Percentiles rank a stretch among this genome's conserved stretches.
Evolutionary conservation across 306 rosid species (phyloP).

Genomic region (Trifolium dubium): DNA sequence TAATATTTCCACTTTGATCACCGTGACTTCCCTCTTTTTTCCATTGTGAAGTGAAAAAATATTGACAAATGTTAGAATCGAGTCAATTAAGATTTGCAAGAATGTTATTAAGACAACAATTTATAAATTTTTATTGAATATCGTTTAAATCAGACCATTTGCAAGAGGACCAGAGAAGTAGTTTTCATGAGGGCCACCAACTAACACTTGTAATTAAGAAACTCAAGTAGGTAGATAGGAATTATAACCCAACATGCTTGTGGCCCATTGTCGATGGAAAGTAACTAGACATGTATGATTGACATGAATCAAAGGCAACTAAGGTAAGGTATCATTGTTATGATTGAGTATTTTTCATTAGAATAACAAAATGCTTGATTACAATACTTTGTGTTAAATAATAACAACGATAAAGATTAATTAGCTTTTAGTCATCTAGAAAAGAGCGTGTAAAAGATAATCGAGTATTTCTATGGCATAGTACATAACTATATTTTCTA

Average conservation of each 20-base stretch:
- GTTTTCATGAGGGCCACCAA: conserved; percentile 69
- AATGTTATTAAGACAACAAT: too few relatives aligned
- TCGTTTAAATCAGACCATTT: too few relatives aligned
- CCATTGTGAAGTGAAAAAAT: too few relatives aligned
- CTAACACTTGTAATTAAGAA: conserved; percentile 35
- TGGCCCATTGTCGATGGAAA: conserved; percentile 61
- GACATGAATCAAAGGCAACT: conserved; percentile 54
- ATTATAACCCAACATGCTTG: conserved; percentile 63
- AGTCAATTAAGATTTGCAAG: too few relatives aligned
- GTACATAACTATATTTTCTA: neutral
- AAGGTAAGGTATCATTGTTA: conserved; percentile 49
- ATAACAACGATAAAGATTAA: conserved; percentile 43
- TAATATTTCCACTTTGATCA: too few relatives aligned
- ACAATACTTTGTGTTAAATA: conserved; percentile 47
- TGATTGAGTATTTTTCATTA: conserved; percentile 49
- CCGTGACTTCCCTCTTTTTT: too few relatives aligned
- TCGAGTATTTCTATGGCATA: conserved; percentile 40
- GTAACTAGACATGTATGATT: conserved; percentile 70
- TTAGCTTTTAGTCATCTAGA: conserved; percentile 41
- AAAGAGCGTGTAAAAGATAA: conserved; percentile 55
- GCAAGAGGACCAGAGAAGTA: conserved; percentile 43
- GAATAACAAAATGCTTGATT: conserved; percentile 46
- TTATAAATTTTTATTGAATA: too few relatives aligned
- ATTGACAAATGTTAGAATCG: too few relatives aligned
- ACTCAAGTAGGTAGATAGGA: conserved; percentile 47